phyloP scores from a whole-genome alignment of 345 rosid species.

The Eutrema japonicum region DNA sequence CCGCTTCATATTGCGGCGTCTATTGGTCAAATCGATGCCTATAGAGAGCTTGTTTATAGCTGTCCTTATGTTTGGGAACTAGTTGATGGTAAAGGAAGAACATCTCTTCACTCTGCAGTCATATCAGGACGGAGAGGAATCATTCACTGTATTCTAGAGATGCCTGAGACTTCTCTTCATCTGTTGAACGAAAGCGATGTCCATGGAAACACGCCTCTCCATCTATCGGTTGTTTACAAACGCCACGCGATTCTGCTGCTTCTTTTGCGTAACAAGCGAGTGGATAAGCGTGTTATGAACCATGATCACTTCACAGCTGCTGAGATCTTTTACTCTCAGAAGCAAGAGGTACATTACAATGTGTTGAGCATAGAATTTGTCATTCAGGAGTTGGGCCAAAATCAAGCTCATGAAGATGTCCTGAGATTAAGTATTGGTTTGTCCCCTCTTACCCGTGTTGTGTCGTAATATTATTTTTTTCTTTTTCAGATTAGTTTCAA shows the following conservation, averaged over 20 bases:
- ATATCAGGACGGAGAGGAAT: slow-evolving; percentile 30
- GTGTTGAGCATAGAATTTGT: background rate
- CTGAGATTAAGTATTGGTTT: background rate
- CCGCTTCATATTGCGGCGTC: slow-evolving; percentile 39
- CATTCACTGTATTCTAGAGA: slow-evolving; percentile 32
- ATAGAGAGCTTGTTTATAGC: slow-evolving; percentile 24
- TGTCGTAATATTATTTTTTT: background rate
- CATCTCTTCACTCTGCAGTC: slow-evolving; percentile 49
- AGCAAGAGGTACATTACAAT: slow-evolving; percentile 31
- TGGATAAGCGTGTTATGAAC: slow-evolving; percentile 45
- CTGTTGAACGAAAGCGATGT: slow-evolving; percentile 44
- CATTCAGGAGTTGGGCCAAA: background rate
- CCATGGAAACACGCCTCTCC: slow-evolving; percentile 53
- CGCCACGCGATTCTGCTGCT: slow-evolving; percentile 13
- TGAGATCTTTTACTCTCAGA: slow-evolving; percentile 41
- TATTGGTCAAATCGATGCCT: slow-evolving; percentile 12
- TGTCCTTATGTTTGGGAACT: slow-evolving; percentile 38
- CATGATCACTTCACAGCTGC: slow-evolving; percentile 40
- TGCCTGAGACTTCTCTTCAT: slow-evolving; percentile 9
- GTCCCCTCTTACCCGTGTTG: background rate
- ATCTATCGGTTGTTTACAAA: slow-evolving; percentile 46
- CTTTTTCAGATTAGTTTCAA: slow-evolving; percentile 18
- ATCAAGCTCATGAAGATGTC: background rate
- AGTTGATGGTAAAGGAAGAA: slow-evolving; percentile 38
- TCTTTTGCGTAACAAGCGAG: slow-evolving; percentile 37